Conservation (phyloP, 768 basidiomycete species). For the Lactifluus subvellereus region DNA sequence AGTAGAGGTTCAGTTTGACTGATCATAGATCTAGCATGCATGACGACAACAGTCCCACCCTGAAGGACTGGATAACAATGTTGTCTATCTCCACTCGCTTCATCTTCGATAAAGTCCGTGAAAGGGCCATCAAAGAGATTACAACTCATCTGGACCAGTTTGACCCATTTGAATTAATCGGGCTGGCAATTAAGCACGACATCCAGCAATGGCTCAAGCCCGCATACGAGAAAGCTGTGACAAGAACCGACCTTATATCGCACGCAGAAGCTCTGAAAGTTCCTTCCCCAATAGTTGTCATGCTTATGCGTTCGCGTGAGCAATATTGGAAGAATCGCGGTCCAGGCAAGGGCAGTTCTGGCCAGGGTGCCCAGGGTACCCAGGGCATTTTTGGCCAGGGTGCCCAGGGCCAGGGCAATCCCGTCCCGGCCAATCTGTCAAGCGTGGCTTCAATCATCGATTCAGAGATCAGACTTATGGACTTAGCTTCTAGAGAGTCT, state of each 20-base stretch:
- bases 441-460: background rate
- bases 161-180: conserved; percentile 23
- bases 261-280: conserved; percentile 6
- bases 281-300: conserved; percentile 3
- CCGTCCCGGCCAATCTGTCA: too few relatives aligned
- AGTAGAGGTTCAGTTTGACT: background rate
- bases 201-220: conserved; percentile 25
- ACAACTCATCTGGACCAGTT: conserved; percentile 4
- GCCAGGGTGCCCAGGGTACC: too few relatives aligned
- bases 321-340: background rate
- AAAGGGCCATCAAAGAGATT: conserved; percentile 21
- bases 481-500: background rate
- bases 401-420: too few relatives aligned
- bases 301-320: conserved; percentile 19
- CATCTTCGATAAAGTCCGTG: conserved; percentile 17
- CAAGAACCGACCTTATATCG: background rate
- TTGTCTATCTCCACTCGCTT: conserved; percentile 21
- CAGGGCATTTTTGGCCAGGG: too few relatives aligned
- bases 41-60: background rate
- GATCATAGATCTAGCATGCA: conserved; percentile 16
- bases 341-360: too few relatives aligned
- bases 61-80: conserved; percentile 22
- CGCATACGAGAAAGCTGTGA: conserved; percentile 15
- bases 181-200: conserved; percentile 22
- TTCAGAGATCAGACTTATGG: conserved; percentile 6